Evolutionary conservation across 2,329 filamentous ascomycete species (phyloP), one percentile per base, ranked within the genome.

Genomic region (Emericellopsis atlantica): DNA sequence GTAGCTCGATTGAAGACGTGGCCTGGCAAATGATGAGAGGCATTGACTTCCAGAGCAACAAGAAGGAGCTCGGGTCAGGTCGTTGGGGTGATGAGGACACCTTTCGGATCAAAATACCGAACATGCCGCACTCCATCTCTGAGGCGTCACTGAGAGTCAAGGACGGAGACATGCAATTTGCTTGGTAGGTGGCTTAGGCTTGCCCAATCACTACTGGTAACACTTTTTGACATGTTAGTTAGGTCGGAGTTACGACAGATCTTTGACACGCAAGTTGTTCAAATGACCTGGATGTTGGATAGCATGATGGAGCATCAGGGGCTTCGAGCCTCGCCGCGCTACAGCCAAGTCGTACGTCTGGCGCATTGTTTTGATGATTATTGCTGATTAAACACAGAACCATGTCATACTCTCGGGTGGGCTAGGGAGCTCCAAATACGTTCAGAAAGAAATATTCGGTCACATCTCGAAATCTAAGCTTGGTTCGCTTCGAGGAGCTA

Each of bases 331-430:
- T 38, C 16, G 12, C 16, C 23, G 10, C 36, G 11, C 22, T 26
- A n/a, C 36, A 23, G 14, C 23, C 23, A 23, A n/a, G 14, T 21
- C 24, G 14, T 29, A 38, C 12, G 36, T n/a, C 36, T 32, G 15
- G 4, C 31, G 31, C 31, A 12, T 15, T 15, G 31, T 32, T 12
- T 12, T 32, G 11, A 32, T 32, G 31, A 32, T 6, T 6, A 32
- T 12, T 32, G 31, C 34, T 36, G 18, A 36, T 21, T 36, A 4
- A 11, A 36, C 31, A 29, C 16, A 38, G 36, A 21, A 38, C 36
- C 36, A 38, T 21, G 36, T 38, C 12, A 38, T 38, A 12, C 16
- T 38, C 23, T 38, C 36, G 11, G 36, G 36, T 10, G 36, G 36
- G 16, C 36, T 38, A 10, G 36, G 36, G 16, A 23, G 23, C 14